These are phyloP conservation scores for Pelargonium australe DNA, from an alignment of 441 rosid genomes.

Conservation along the genomic window DNA sequence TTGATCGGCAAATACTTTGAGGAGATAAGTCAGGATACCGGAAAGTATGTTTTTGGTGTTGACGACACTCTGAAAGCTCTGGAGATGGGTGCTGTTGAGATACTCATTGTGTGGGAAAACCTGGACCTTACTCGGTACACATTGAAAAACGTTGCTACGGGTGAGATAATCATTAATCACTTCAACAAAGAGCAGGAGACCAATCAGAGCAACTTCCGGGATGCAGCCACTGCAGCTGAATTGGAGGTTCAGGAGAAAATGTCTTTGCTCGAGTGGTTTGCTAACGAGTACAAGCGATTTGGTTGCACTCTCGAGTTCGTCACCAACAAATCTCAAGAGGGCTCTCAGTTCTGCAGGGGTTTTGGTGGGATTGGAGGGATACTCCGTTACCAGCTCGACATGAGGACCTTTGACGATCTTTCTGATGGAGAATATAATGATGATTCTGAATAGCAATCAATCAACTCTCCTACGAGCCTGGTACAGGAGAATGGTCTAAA, in stretches of 20 bases:
- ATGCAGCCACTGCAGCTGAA: constrained; percentile 39
- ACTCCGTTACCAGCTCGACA: constrained; percentile 34
- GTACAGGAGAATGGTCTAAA: constrained; percentile 40
- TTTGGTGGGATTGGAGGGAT: constrained; percentile 69
- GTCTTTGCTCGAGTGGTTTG: constrained; percentile 84
- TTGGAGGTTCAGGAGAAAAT: constrained; percentile 59
- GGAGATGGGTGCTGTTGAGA: constrained; percentile 4
- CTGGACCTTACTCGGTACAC: not conserved
- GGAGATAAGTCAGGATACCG: constrained; percentile 48
- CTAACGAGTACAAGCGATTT: constrained; percentile 63
- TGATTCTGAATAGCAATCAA: constrained; percentile 81
- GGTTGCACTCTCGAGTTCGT: constrained; percentile 68
- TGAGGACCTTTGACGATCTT: constrained; percentile 58
- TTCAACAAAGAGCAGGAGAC: constrained; percentile 48
- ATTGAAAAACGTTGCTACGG: not conserved
- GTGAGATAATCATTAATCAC: constrained; percentile 19
- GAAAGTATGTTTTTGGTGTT: constrained; percentile 25
- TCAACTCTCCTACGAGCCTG: constrained; percentile 39
- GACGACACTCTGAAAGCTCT: constrained; percentile 8
- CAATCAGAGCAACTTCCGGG: constrained; percentile 50
- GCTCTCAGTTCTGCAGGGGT: constrained; percentile 48
- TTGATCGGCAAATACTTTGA: constrained; percentile 86
- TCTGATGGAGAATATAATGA: constrained; percentile 56
- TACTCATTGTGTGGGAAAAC: not conserved
- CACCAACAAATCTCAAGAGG: too few species aligned